Evolutionary conservation across 2,329 filamentous ascomycete genomes (phyloP), one percentile per base, ranked within the genome.

Genomic region (Nigrograna mackinnonii): DNA sequence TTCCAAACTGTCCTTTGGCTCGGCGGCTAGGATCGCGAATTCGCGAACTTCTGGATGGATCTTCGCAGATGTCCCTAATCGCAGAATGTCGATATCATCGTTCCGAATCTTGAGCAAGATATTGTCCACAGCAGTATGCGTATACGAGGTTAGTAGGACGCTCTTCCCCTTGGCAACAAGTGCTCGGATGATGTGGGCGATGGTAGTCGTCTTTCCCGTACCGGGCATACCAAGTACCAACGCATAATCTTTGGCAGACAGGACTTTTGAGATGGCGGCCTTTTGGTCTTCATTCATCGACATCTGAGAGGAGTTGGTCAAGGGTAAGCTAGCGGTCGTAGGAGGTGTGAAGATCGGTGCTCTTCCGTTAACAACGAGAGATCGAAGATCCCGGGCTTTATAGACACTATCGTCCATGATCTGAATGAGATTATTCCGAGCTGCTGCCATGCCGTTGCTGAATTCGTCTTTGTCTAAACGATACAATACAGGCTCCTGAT

Each of bases 221-320:
- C 94, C 94, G 2, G 94, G 94, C 94, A 99, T 99, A 20, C 94
- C 94, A 16, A 99, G 81, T 11, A 99, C 91, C n/a, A 99, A 78
- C 6, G 94, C 92, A 67, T 97, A 99, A 71, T 99, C 91, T 54
- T 88, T 82, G 3, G 94, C 92, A 58, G 87, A 90, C 87, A 99
- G 95, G 28, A 99, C 92, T 68, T 96, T 97, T 55, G 90, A 82
- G 39, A 99, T 91, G 0, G 94, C 94, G 44, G 78, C 79, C 58
- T 79, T 84, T 67, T 99, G 94, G 62, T 97, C 94, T 7, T 88
- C 77, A 53, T 99, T 99, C 55, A 99, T 82, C 38, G 76, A 80
- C 48, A 81, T 80, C 38, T 82, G 79, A 24, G 80, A 73, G 6
- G 68, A 70, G 19, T 69, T 56, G 5, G 68, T 82, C 3, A 79